phyloP scores from a whole-genome alignment of 441 rosid genomes.

The Gossypium davidsonii region DNA sequence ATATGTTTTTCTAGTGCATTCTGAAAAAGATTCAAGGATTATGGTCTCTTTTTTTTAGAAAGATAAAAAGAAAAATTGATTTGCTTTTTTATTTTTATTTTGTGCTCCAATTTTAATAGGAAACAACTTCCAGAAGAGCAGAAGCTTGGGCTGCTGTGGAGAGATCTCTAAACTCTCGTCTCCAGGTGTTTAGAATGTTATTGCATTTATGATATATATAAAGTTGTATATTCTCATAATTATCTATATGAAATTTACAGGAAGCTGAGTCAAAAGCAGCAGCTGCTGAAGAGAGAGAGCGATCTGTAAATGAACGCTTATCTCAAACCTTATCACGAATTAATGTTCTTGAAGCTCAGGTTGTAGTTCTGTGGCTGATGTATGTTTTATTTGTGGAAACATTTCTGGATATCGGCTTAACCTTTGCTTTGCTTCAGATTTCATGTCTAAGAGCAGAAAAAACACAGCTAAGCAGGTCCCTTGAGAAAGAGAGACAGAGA shows the following conservation, averaged over 20 bases:
- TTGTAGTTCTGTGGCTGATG: conserved; percentile 21
- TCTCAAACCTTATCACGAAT: conserved; percentile 90
- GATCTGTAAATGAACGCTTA: conserved; percentile 79
- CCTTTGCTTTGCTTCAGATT: conserved; percentile 44
- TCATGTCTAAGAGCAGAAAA: conserved; percentile 95
- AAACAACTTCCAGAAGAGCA: conserved; percentile 78
- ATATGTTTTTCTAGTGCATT: conserved; percentile 15
- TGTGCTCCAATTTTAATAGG: conserved; percentile 41
- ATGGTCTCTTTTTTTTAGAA: conserved; percentile 5
- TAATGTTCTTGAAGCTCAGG: conserved; percentile 99
- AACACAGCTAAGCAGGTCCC: conserved; percentile 82
- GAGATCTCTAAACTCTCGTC: conserved; percentile 76
- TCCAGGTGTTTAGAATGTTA: conserved; percentile 54
- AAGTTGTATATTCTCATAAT: conserved; percentile 3
- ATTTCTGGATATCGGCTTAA: not conserved
- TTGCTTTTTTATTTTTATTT: conserved; percentile 10
- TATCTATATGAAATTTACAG: conserved; percentile 33
- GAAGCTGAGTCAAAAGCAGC: conserved; percentile 96
- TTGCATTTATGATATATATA: conserved; percentile 1
- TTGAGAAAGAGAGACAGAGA: conserved; percentile 97
- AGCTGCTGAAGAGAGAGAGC: conserved; percentile 86
- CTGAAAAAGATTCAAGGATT: conserved; percentile 10
- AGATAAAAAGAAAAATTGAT: not conserved
- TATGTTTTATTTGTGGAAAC: conserved; percentile 3
- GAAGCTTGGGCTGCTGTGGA: conserved; percentile 98